phyloP scores from a whole-genome alignment of 768 basidiomycete genomes.

The Rhodotorula sphaerocarpa region DNA sequence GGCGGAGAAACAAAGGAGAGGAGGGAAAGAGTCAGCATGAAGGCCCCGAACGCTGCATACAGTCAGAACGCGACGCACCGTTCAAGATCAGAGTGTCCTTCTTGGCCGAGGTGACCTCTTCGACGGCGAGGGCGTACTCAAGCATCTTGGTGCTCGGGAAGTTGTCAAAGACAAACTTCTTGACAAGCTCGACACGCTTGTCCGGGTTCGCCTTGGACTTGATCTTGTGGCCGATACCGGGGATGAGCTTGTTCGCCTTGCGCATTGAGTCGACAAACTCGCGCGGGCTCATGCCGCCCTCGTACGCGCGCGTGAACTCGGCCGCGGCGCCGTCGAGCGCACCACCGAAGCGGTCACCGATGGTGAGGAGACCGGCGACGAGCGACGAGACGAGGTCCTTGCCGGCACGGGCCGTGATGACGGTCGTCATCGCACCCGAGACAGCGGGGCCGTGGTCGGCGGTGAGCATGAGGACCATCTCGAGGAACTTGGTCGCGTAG shows the following conservation, averaged over 20 bases:
- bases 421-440: conserved; percentile 89
- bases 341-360: conserved; percentile 96
- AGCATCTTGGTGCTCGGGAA: conserved; percentile 90
- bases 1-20: neutral
- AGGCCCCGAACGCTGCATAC: conserved; percentile 37
- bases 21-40: conserved; percentile 3
- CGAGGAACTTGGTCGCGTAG: conserved; percentile 96
- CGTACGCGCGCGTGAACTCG: conserved; percentile 88
- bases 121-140: conserved; percentile 64
- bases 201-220: conserved; percentile 85
- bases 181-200: conserved; percentile 22
- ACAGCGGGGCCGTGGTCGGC: conserved; percentile 64
- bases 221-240: conserved; percentile 99
- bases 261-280: conserved; percentile 74
- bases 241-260: conserved; percentile 50
- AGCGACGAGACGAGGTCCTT: conserved; percentile 97
- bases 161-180: conserved; percentile 1
- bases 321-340: conserved; percentile 92
- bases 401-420: conserved; percentile 97
- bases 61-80: conserved; percentile 49
- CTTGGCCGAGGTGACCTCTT: conserved; percentile 95
- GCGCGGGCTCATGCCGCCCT: conserved; percentile 87
- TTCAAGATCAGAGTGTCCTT: conserved; percentile 97
- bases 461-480: conserved; percentile 99
- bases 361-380: conserved; percentile 90